Base-by-base conservation (phyloP, 139 green algal genomes). In the Astrephomene gubernaculifera region DNA sequence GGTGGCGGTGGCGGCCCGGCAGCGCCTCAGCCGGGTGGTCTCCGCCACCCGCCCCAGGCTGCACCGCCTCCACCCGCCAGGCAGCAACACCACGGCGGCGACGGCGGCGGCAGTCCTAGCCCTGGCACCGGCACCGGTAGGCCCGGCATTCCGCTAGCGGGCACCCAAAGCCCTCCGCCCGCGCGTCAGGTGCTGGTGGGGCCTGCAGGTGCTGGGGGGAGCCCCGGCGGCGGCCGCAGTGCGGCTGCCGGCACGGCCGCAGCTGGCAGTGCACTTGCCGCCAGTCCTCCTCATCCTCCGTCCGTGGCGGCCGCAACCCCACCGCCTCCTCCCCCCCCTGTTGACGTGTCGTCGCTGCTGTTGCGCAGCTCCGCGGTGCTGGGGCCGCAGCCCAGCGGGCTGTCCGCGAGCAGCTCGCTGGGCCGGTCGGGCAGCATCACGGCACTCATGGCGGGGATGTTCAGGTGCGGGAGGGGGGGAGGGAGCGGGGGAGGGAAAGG, bases 391-490 rank as follows among this genome's bases (percentile, higher is more conserved):
- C 29, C 2, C 53, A 80, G 72, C 72, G n/a, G 24, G 24, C 24
- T 68, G 27, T 81, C 73, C 2, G 31, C 44, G n/a, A 44, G 27
- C 12, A 72, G 75, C 60, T 63, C 39, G 17, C 24, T 70, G 53
- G 36, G 61, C 1, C 61, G 76, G 7, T 72, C 60, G 2, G 60
- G 60, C 14, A 73, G 17, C 60, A 71, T 83, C 12, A 12, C 31
- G n/a, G 39, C 76, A n/a, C 61, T 83, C 19, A 83, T 83, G 76
- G 41, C 39, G n/a, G 76, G 76, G 27, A 83, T 83, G 76, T 83
- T 64, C 76, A 68, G 60, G 76, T 83, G 70, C 41, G 70, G 0
- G 9, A 12, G 6, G 29, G 43, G 9, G 43, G 29, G 43, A 43
- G 5, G 69, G 41, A 7, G 33, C n/a, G n/a, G n/a, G n/a, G n/a